Percentiles rank a stretch among this genome's conserved stretches.
These are phyloP conservation scores for Blepharisma japonicum DNA, from an alignment of 73 alveolate species.

Conservation along the genomic window DNA sequence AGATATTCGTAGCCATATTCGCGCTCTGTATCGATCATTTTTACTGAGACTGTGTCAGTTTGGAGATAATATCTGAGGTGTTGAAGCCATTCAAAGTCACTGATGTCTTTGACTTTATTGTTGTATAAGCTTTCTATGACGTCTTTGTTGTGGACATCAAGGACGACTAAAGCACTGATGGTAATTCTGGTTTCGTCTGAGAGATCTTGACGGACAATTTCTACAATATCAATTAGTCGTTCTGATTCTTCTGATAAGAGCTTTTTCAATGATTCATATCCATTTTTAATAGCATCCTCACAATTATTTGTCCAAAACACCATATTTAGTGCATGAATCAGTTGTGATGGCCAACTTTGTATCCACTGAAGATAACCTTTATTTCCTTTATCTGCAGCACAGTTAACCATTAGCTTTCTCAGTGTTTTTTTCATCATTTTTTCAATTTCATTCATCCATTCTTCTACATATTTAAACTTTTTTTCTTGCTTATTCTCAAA, in stretches of 20 bases:
- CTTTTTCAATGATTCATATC: constrained; percentile 56
- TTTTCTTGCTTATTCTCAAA: constrained; percentile 66
- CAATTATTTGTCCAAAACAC: constrained; percentile 47
- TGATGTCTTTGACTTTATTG: constrained; percentile 45
- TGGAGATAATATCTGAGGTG: constrained; percentile 73
- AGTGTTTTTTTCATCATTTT: constrained; percentile 56
- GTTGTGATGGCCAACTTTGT: constrained; percentile 57
- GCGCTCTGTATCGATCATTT: constrained; percentile 77
- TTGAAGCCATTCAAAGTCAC: constrained; percentile 76
- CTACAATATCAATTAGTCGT: constrained; percentile 41
- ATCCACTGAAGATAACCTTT: constrained; percentile 62
- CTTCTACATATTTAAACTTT: constrained; percentile 69
- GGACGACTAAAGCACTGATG: constrained; percentile 66
- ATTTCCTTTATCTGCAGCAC: constrained; percentile 40
- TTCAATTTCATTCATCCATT: constrained; percentile 65
- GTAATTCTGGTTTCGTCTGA: constrained; percentile 36
- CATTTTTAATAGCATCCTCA: constrained; percentile 39
- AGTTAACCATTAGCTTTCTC: constrained; percentile 29
- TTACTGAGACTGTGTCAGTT: constrained; percentile 49
- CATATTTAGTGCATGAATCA: constrained; percentile 47
- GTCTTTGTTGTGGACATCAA: constrained; percentile 78
- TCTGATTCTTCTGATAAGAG: constrained; percentile 30
- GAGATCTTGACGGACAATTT: constrained; percentile 39
- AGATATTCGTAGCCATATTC: constrained; percentile 94
- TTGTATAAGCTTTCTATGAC: constrained; percentile 49